Evolutionary conservation across 352 stramenopile genomes (phyloP).

Genomic region (Elongisporangium undulatum): DNA sequence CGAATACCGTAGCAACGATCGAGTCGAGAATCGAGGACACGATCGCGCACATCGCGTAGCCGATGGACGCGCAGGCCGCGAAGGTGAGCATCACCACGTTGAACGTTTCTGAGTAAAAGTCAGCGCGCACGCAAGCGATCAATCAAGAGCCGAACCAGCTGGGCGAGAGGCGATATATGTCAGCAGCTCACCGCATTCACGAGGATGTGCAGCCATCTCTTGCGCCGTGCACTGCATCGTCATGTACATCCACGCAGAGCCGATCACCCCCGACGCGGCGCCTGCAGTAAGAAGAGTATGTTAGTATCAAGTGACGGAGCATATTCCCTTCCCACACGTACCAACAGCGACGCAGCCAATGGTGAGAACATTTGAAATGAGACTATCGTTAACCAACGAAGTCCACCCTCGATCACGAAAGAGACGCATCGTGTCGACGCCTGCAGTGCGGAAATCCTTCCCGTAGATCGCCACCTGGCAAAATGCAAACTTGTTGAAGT

Average conservation of each 20-base stretch:
- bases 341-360: constrained; percentile 75
- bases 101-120: constrained; percentile 59
- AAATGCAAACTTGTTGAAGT: constrained; percentile 89
- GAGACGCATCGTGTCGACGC: constrained; percentile 72
- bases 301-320: not conserved
- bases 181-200: constrained; percentile 56
- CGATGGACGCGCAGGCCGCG: constrained; percentile 59
- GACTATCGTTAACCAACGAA: constrained; percentile 69
- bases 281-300: constrained; percentile 26
- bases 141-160: constrained; percentile 2
- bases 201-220: constrained; percentile 28
- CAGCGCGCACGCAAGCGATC: constrained; percentile 2
- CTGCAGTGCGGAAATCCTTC: constrained; percentile 72
- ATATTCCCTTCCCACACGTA: constrained; percentile 15
- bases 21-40: constrained; percentile 82
- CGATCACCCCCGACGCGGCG: constrained; percentile 64
- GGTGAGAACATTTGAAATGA: constrained; percentile 73
- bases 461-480: constrained; percentile 85
- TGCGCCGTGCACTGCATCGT: constrained; percentile 57
- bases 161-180: not conserved
- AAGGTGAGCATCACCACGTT: constrained; percentile 81
- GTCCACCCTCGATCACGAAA: constrained; percentile 82
- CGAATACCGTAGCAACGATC: constrained; percentile 83
- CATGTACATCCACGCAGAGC: constrained; percentile 66
- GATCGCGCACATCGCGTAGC: constrained; percentile 83